Conservation (phyloP, 495 filamentous ascomycete species). For the Podospora conica region DNA sequence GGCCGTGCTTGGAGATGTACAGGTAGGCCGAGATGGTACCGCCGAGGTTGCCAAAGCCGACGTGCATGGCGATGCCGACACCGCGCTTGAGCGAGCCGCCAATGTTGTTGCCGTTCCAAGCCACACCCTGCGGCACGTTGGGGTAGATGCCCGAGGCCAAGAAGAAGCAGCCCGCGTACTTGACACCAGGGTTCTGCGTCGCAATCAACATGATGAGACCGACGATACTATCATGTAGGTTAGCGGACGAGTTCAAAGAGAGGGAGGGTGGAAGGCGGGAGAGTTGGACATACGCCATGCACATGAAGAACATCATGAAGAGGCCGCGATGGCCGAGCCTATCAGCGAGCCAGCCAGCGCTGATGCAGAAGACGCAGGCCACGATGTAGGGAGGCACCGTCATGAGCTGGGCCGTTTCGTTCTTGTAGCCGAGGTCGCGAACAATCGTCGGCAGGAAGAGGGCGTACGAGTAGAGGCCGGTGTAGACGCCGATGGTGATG, state of each 20-base stretch:
- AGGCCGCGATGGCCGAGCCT: slow-evolving; percentile 40
- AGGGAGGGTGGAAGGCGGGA: not conserved
- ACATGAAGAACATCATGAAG: slow-evolving; percentile 54
- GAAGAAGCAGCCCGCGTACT: slow-evolving; percentile 68
- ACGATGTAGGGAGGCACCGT: slow-evolving; percentile 55
- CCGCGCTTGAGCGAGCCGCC: slow-evolving; percentile 73
- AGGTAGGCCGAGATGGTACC: slow-evolving; percentile 66
- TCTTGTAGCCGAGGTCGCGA: slow-evolving; percentile 47
- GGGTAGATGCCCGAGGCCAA: slow-evolving; percentile 66
- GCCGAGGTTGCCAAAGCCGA: slow-evolving; percentile 71
- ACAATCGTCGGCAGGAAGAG: slow-evolving; percentile 65
- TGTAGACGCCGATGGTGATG: slow-evolving; percentile 45
- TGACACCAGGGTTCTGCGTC: slow-evolving; percentile 49
- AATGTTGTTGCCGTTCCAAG: slow-evolving; percentile 79
- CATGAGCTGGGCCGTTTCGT: slow-evolving; percentile 52
- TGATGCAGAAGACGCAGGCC: slow-evolving; percentile 45
- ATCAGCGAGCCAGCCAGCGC: slow-evolving; percentile 50
- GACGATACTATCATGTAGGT: slow-evolving; percentile 38
- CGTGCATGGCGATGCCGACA: slow-evolving; percentile 77
- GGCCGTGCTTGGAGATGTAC: slow-evolving; percentile 53
- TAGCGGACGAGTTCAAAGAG: slow-evolving; percentile 12
- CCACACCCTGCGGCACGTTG: slow-evolving; percentile 63
- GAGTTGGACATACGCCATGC: slow-evolving; percentile 28
- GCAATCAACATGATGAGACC: slow-evolving; percentile 62
- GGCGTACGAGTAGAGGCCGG: slow-evolving; percentile 60